These are phyloP conservation scores for Puccinia coronata DNA, from an alignment of 1,284 basidiomycete species.

Conservation along the genomic window DNA sequence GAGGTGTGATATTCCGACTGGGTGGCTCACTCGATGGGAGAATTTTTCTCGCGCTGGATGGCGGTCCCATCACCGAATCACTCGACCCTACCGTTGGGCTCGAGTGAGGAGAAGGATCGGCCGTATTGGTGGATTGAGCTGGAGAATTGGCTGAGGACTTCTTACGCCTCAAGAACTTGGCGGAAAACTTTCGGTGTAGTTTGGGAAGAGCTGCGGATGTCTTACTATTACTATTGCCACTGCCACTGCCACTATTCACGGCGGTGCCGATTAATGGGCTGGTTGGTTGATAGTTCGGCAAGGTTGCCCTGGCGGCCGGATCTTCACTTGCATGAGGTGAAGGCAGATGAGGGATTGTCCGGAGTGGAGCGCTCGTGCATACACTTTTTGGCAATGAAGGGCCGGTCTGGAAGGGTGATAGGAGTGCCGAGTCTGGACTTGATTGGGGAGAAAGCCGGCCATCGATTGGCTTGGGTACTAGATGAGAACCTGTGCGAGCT, in stretches of 20 bases:
- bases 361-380: not conserved
- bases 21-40: not conserved
- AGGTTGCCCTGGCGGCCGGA: not conserved
- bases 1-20: not conserved
- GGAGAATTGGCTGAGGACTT: slow-evolving; percentile 6
- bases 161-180: slow-evolving; percentile 31
- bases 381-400: slow-evolving; percentile 10
- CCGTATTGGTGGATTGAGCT: no score
- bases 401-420: slow-evolving; percentile 15
- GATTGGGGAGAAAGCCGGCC: slow-evolving; percentile 3
- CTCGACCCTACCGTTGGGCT: not conserved
- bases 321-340: not conserved
- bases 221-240: not conserved
- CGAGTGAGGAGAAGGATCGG: slow-evolving; percentile 6
- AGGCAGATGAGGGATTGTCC: not conserved
- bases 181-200: slow-evolving; percentile 28
- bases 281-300: not conserved
- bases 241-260: not conserved
- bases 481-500: not conserved
- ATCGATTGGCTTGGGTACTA: slow-evolving; percentile 6
- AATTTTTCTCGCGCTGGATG: not conserved
- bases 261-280: not conserved
- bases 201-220: not conserved
- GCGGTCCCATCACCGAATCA: not conserved
- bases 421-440: slow-evolving; percentile 4